Evolutionary conservation across 352 stramenopile species (phyloP).

Genomic region (Pythium utonaiense): DNA sequence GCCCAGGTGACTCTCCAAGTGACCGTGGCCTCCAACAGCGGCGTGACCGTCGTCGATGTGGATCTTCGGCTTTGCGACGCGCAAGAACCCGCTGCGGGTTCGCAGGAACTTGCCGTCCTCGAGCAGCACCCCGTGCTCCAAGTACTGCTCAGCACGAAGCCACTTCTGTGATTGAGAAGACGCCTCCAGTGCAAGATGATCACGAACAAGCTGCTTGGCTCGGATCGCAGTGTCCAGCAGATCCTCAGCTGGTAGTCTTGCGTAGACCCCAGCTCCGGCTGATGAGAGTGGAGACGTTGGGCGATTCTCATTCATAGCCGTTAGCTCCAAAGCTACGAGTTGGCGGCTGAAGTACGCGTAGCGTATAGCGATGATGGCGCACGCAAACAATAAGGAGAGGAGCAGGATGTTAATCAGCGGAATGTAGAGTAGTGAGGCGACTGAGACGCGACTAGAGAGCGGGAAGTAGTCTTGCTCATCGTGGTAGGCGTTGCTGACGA

Average conservation of each 20-base stretch:
- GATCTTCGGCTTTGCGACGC: slow-evolving; percentile 40
- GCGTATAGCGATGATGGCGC: background rate
- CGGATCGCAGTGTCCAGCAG: slow-evolving; percentile 28
- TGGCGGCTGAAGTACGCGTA: slow-evolving; percentile 9
- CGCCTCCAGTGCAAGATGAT: slow-evolving; percentile 22
- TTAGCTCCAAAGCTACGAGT: background rate
- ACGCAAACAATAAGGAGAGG: slow-evolving; percentile 4
- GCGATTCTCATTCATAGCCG: slow-evolving; percentile 1
- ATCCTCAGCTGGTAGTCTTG: slow-evolving; percentile 26
- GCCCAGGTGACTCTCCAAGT: slow-evolving; percentile 2
- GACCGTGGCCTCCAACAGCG: slow-evolving; percentile 11
- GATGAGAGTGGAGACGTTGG: background rate
- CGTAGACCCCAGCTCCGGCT: background rate
- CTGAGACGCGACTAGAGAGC: slow-evolving; percentile 13
- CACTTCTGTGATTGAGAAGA: slow-evolving; percentile 19
- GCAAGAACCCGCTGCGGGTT: slow-evolving; percentile 40
- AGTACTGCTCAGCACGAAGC: slow-evolving; percentile 16
- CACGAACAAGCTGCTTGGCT: slow-evolving; percentile 30
- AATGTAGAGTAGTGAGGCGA: slow-evolving; percentile 15
- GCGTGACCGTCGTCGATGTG: slow-evolving; percentile 24
- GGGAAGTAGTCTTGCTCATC: slow-evolving; percentile 22
- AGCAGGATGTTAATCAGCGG: slow-evolving; percentile 13
- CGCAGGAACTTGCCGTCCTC: slow-evolving; percentile 27
- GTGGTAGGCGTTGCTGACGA: slow-evolving; percentile 24
- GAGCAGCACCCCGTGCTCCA: slow-evolving; percentile 27